Evolutionary conservation across 768 basidiomycete genomes (phyloP).

Genomic region (Agaricus subrufescens): DNA sequence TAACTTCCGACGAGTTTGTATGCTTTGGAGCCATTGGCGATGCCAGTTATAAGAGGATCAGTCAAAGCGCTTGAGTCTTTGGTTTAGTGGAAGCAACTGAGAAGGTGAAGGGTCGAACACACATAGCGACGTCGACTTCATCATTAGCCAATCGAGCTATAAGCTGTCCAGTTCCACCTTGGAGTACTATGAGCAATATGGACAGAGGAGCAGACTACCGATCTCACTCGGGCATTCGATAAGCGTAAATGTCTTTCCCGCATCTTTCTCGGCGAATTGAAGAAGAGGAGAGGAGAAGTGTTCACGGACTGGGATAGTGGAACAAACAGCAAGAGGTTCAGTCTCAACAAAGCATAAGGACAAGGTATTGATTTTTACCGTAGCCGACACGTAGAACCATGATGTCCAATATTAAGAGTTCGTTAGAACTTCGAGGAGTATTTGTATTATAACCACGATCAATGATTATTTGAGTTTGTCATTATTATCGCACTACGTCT

Average conservation of each 20-base stretch:
- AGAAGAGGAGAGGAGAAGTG: slow-evolving; percentile 62
- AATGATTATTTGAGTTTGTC: no score
- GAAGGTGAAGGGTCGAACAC: background rate
- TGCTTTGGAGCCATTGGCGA: slow-evolving; percentile 81
- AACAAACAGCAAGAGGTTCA: no score
- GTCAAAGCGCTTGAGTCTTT: slow-evolving; percentile 61
- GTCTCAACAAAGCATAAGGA: no score
- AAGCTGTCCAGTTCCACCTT: slow-evolving; percentile 84
- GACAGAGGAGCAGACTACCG: slow-evolving; percentile 7
- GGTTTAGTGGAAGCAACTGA: background rate
- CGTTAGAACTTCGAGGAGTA: no score
- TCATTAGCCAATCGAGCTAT: slow-evolving; percentile 70
- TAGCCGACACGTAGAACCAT: no score
- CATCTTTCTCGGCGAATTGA: slow-evolving; percentile 71
- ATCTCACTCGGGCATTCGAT: slow-evolving; percentile 83
- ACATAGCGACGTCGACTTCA: slow-evolving; percentile 85
- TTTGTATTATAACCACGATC: no score
- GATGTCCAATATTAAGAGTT: no score
- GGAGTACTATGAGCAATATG: slow-evolving; percentile 4
- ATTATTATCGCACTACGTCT: no score
- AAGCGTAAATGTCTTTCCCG: slow-evolving; percentile 69
- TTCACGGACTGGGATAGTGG: no score
- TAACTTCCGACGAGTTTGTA: slow-evolving; percentile 94
- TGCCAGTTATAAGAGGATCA: slow-evolving; percentile 86
- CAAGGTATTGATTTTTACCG: no score